Evolutionary conservation across 225 moss, liverwort and hornwort species (phyloP).

Genomic region (Climacium dendroides): DNA sequence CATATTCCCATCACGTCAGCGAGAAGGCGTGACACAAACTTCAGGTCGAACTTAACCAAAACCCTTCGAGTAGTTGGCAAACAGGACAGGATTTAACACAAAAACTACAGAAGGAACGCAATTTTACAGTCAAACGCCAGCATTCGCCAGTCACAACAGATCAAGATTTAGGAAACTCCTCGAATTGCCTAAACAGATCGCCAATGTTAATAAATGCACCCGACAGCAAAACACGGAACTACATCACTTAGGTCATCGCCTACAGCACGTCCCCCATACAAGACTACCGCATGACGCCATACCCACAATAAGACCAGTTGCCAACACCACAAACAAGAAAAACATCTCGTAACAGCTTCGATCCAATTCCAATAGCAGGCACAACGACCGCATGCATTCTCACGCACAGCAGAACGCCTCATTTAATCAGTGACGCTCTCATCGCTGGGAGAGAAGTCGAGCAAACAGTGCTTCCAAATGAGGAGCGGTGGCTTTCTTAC

Average conservation of each 20-base stretch:
- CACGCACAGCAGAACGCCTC: neutral
- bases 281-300: too few relatives aligned
- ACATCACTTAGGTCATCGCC: too few relatives aligned
- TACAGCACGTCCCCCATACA: rapidly evolving
- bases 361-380: too few relatives aligned
- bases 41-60: rapidly evolving
- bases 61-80: too few relatives aligned
- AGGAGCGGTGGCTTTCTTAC: neutral
- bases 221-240: neutral
- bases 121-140: rapidly evolving
- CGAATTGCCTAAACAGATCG: rapidly evolving
- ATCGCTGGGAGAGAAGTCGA: too few relatives aligned
- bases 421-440: too few relatives aligned
- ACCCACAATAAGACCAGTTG: too few relatives aligned
- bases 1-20: neutral
- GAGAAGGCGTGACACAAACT: neutral
- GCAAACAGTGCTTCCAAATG: rapidly evolving
- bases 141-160: too few relatives aligned
- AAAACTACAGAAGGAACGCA: rapidly evolving
- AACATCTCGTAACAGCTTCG: rapidly evolving
- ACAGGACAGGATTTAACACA: too few relatives aligned
- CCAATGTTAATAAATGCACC: neutral
- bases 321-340: too few relatives aligned
- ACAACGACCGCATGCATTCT: too few relatives aligned
- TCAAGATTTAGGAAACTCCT: neutral